Evolutionary conservation across 192 early-diverging fungal genomes (phyloP), one percentile per base, ranked within the genome.

Genomic region (Gryganskiella cystojenkinii): DNA sequence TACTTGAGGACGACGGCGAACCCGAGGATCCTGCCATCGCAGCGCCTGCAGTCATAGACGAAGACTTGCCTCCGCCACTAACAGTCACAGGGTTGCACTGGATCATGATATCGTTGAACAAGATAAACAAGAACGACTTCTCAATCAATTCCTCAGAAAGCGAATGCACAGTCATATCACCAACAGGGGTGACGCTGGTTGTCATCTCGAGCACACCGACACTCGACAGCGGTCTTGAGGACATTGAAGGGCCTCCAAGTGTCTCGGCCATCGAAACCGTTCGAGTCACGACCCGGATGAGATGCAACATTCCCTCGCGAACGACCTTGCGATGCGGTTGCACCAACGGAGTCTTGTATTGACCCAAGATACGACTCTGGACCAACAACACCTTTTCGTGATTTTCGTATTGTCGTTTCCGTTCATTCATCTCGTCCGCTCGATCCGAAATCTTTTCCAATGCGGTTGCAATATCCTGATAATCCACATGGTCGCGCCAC

Each of bases 371-470:
- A 15, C 74, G 59, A 54, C 64, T 82, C 67, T 89, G 88, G 34
- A 89, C 76, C 35, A 75, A 67, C 33, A 80, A 72, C 50, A 88
- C 67, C 57, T 67, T 76, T 10, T 81, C 64, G 53, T 84, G 87
- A 33, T 86, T 67, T 80, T 94, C 92, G 55, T 82, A 85, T 58
- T 86, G 87, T 37, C 95, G 88, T 81, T 96, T 95, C 59, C 88
- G 87, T 43, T 96, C 95, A 79, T 98, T 98, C 47, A 93, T 92
- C 58, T 96, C 92, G 31, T 85, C 85, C 2, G 94, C 93, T 9
- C 87, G 80, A 14, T 47, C 57, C 45, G 87, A 78, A 20, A 97
- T 85, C 56, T 91, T 87, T 31, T 84, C 88, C 27, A 87, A 69
- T 0, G 94, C 95, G 13, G 61, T 59, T 43, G 71, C 69, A 34